Conservation (phyloP, 257 asterid species). For the Mitragyna speciosa region DNA sequence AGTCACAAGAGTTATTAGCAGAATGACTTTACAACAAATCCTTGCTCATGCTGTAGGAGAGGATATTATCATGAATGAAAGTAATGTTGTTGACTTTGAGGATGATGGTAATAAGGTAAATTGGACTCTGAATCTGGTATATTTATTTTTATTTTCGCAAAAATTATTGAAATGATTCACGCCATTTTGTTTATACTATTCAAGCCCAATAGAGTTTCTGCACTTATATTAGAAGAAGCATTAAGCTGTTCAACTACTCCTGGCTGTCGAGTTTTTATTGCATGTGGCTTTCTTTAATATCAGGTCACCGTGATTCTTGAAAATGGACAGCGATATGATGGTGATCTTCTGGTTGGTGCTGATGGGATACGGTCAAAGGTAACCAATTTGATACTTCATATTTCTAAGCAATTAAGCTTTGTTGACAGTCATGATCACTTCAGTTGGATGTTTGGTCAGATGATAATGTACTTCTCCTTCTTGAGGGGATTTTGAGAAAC, state of each 20-base stretch:
- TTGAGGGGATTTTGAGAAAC: background rate
- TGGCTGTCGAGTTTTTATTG: background rate
- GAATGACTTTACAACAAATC: slow-evolving; percentile 87
- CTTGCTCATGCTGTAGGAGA: slow-evolving; percentile 89
- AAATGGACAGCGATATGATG: slow-evolving; percentile 64
- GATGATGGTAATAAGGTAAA: slow-evolving; percentile 78
- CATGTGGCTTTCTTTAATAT: slow-evolving; percentile 11
- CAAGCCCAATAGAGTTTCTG: background rate
- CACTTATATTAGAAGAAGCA: background rate
- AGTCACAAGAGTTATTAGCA: slow-evolving; percentile 85
- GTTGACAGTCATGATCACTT: too few relatives aligned
- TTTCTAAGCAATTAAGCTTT: background rate
- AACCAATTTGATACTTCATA: background rate
- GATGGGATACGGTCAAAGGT: slow-evolving; percentile 98
- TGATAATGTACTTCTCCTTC: background rate
- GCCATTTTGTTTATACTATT: background rate
- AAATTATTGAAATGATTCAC: background rate
- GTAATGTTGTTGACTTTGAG: slow-evolving; percentile 70
- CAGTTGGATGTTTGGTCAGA: too few relatives aligned
- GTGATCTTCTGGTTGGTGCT: slow-evolving; percentile 95
- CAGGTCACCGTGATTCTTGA: slow-evolving; percentile 81
- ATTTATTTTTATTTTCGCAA: background rate
- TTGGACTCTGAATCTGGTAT: background rate
- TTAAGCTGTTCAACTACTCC: background rate
- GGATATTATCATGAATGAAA: slow-evolving; percentile 63